Evolutionary conservation across 108 stramenopile genomes (phyloP), one percentile per base, ranked within the genome.

Genomic region (Craspedostauros australis): DNA sequence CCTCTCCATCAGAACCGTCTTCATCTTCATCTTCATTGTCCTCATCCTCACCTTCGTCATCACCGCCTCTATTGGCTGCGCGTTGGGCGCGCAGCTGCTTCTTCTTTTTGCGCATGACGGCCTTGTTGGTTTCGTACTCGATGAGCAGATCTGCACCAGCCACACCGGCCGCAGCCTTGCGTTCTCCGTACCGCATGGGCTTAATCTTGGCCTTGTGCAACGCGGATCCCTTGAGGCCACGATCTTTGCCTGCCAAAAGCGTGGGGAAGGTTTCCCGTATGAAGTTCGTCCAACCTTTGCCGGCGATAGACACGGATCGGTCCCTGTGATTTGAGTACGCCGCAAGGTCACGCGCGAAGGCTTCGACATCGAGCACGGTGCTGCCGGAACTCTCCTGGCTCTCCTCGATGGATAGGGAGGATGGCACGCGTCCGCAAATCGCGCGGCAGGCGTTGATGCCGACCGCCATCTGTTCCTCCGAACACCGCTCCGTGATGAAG

Each of bases 361-460:
- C 96, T 62, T 94, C 94, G 29, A 94, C 80, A 50, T 93, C 96
- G 46, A 77, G 68, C 32, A 56, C 45, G 31, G 73, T 42, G 16
- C 62, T 52, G 39, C 63, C 77, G 14, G 37, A 49, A 20, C 36
- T 59, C 5, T 79, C 76, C 4, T 67, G 28, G 14, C 48, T 40
- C 5, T 87, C 81, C 39, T 93, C 91, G 32, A 76, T 73, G 22
- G 81, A 72, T 38, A 97, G 65, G 0, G 93, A 65, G 20, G 91
- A 66, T 1, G 98, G 98, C 9, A 91, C 82, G n/a, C 96, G 62
- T 5, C 63, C 49, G 50, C 83, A 73, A 57, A 99, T 83, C 34
- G 95, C 96, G 14, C 95, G 75, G 33, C 80, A 66, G n/a, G 93
- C 75, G 66, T 98, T 98, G 58, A 99, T 95, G 3, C 98, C 98